A percentile compares a stretch with the other conserved stretches of the same genome.
phyloP scores from a whole-genome alignment of 495 filamentous ascomycete genomes.

The Tricharina praecox region DNA sequence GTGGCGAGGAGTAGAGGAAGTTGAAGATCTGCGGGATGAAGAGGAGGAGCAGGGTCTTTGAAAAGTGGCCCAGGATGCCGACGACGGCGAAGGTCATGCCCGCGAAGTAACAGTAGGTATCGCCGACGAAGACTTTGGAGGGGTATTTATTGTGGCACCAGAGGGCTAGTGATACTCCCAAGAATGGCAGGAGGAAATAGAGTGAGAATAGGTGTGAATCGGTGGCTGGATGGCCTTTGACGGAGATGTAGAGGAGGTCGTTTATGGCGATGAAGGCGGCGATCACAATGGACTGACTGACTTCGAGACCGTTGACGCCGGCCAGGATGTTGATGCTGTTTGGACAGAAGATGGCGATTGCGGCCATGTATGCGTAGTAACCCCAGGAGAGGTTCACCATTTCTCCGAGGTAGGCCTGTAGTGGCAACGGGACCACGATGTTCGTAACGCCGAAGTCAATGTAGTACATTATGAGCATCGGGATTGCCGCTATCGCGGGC shows the following conservation, averaged over 20 bases:
- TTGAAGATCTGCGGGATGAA: slow-evolving; percentile 94
- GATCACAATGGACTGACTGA: slow-evolving; percentile 82
- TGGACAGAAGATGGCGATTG: slow-evolving; percentile 84
- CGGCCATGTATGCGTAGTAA: slow-evolving; percentile 95
- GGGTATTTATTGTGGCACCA: slow-evolving; percentile 93
- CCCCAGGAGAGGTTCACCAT: slow-evolving; percentile 72
- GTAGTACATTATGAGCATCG: slow-evolving; percentile 91
- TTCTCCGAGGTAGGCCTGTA: slow-evolving; percentile 69
- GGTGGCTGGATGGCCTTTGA: slow-evolving; percentile 77
- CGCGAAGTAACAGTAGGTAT: slow-evolving; percentile 98
- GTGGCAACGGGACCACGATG: slow-evolving; percentile 69
- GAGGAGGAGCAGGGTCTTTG: slow-evolving; percentile 82
- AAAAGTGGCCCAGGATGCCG: slow-evolving; percentile 90
- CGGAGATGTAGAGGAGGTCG: slow-evolving; percentile 62
- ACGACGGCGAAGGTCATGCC: slow-evolving; percentile 98
- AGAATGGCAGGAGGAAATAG: slow-evolving; percentile 83
- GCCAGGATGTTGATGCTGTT: slow-evolving; percentile 99
- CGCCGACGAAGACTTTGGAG: slow-evolving; percentile 84
- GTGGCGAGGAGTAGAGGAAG: slow-evolving; percentile 80
- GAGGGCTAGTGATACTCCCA: slow-evolving; percentile 78
- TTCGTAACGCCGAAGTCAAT: slow-evolving; percentile 95
- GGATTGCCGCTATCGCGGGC: slow-evolving; percentile 81
- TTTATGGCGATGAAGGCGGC: slow-evolving; percentile 68
- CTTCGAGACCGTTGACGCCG: slow-evolving; percentile 94
- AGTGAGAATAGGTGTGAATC: slow-evolving; percentile 92